These are phyloP conservation scores for Exophiala xenobiotica DNA, from an alignment of 2,329 filamentous ascomycete species.

Conservation along the genomic window DNA sequence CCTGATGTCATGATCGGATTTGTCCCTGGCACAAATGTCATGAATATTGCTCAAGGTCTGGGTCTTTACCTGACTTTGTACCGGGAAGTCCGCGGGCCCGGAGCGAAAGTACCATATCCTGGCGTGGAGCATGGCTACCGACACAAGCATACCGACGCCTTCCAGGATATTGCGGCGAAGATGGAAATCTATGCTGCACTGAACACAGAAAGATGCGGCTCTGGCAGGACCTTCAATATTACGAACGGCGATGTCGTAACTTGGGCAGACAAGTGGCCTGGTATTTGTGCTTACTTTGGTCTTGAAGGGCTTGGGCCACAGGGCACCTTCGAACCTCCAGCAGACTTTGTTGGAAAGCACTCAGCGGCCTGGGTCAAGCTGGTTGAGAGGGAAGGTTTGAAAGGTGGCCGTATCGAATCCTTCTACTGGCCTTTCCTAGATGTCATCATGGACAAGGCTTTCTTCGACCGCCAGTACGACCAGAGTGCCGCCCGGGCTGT, in stretches of 20 bases:
- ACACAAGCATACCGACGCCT: constrained; percentile 33
- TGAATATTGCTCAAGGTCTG: constrained; percentile 34
- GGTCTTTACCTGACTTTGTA: constrained; percentile 36
- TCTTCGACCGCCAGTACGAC: constrained; percentile 33
- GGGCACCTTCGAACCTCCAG: constrained; percentile 14
- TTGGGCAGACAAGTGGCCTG: constrained; percentile 34
- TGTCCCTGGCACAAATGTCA: constrained; percentile 34
- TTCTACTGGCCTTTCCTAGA: constrained; percentile 27
- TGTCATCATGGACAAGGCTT: constrained; percentile 27
- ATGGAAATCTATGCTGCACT: constrained; percentile 35
- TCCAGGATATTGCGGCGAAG: constrained; percentile 31
- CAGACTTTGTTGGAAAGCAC: constrained; percentile 24
- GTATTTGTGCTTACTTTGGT: constrained; percentile 35
- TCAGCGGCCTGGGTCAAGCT: constrained; percentile 22
- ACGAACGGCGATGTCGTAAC: constrained; percentile 29
- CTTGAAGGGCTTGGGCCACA: constrained; percentile 32
- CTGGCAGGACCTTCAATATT: constrained; percentile 34
- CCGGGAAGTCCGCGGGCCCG: constrained; percentile 30
- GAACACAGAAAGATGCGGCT: constrained; percentile 29
- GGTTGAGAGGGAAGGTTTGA: constrained; percentile 18
- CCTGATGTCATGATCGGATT: constrained; percentile 37
- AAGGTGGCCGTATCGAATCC: constrained; percentile 23
- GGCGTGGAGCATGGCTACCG: constrained; percentile 29
- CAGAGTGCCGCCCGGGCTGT: constrained; percentile 23
- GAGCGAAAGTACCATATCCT: constrained; percentile 32